Evolutionary conservation across 495 filamentous ascomycete species (phyloP), one percentile per base, ranked within the genome.

Genomic region (Talaromyces proteolyticus): DNA sequence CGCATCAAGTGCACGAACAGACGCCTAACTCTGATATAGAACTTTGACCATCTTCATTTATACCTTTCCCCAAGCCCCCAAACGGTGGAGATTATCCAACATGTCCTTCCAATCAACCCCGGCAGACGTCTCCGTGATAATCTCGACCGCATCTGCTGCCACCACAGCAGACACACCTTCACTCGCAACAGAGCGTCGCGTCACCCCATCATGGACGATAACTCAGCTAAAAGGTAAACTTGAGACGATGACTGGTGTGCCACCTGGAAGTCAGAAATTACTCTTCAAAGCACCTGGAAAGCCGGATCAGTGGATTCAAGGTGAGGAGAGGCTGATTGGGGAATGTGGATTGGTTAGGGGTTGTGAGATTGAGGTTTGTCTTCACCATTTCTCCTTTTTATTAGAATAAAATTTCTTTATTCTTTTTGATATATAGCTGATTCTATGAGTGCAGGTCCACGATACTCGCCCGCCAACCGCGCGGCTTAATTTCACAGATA

Each of bases 161-260:
- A 78, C 95, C 52, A 77, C 80, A 50, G 78, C 91, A 61, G 77
- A 73, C 45, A 89, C 88, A 43, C 82, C 89, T 23, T 85, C 84
- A 63, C 79, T 89, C 24, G 57, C 72, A 23, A 88, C 88, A 26
- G 93, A 98, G 62, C 86, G 92, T 44, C 86, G 93, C 55, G 80
- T 97, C 64, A 90, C 87, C 7, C 91, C 92, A 3, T 87, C 91
- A 57, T 98, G 94, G 93, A 87, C 85, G 51, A 86, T 98, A 57
- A 66, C 79, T 24, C 85, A 90, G 58, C 76, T 96, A 49, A 97
- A 95, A 68, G 67, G 74, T 19, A 95, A 95, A 68, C 81, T 98
- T 39, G 91, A 96, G 62, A 87, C 91, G 52, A 81, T 98, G 70
- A 98, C 93, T 2, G 93, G 93, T 46, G 81, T 98, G 16, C 90